Conservation (phyloP, 768 basidiomycete species). For the Calocybe indica region DNA sequence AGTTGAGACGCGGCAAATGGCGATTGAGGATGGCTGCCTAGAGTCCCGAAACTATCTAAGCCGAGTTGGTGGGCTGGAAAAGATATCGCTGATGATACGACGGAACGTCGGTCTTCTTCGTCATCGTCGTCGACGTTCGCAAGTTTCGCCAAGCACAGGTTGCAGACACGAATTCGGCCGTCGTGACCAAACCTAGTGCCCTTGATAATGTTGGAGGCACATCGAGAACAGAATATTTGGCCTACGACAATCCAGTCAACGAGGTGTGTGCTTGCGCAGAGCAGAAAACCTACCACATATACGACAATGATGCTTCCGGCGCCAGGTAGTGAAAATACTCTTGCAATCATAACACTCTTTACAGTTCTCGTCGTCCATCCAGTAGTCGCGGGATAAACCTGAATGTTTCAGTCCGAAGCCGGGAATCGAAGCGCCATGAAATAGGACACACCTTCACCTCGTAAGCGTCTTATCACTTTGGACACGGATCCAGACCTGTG, state of each 20-base stretch:
- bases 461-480: slow-evolving; percentile 83
- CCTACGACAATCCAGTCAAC: slow-evolving; percentile 35
- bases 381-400: slow-evolving; percentile 93
- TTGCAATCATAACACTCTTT: slow-evolving; percentile 97
- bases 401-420: slow-evolving; percentile 3
- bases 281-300: slow-evolving; percentile 69
- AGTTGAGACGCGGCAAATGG: slow-evolving; percentile 86
- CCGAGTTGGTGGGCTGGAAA: slow-evolving; percentile 79
- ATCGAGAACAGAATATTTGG: slow-evolving; percentile 96
- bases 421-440: background rate
- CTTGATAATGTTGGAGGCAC: slow-evolving; percentile 95
- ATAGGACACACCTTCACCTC: slow-evolving; percentile 71
- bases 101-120: slow-evolving; percentile 81
- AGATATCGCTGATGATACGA: slow-evolving; percentile 64
- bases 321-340: slow-evolving; percentile 89
- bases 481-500: slow-evolving; percentile 81
- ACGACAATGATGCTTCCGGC: slow-evolving; percentile 95
- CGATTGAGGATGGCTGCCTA: slow-evolving; percentile 59
- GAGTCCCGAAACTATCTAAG: slow-evolving; percentile 24
- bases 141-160: slow-evolving; percentile 89
- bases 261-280: background rate
- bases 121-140: slow-evolving; percentile 85
- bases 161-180: slow-evolving; percentile 94
- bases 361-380: slow-evolving; percentile 97
- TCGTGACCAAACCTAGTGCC: slow-evolving; percentile 90